Evolutionary conservation across 305 asterid species (phyloP), one percentile per base, ranked within the genome.

Genomic region (Solanum aculeatissimum): DNA sequence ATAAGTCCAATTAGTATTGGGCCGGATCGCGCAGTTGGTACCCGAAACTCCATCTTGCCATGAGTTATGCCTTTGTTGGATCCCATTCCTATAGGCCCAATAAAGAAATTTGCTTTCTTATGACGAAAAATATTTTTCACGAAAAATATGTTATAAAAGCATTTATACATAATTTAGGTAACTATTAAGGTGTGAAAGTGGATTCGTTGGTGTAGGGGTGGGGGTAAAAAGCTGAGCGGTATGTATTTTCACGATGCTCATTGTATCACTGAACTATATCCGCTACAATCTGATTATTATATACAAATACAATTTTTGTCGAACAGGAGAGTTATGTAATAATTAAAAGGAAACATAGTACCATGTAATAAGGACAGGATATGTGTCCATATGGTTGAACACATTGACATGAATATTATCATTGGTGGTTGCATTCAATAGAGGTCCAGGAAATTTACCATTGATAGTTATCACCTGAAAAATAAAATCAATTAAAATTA

Each of bases 11-110:
- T 93, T 91, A 11, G 38, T 87, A 27, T 91, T 90, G 1, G 96
- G 90, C 29, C 88, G 88, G 18, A 93, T 91, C 4, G 93, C 92
- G 27, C 96, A 93, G 62, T 93, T 93, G 0, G 97, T 93, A 9
- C 96, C 95, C 0, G 93, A 91, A 16, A 93, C 96, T 45, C 96
- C 96, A 10, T 92, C 96, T 87, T 92, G 94, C 97, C 97, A 93
- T 9, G 95, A 92, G 71, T 92, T 90, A 1, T 89, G 87, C 89
- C 97, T 88, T 74, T 92, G 97, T 66, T 93, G 91, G 82, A 93
- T 91, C 3, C 97, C 97, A 85, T 93, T 93, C 97, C 95, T 92
- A 80, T 18, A 3, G 13, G 57, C 42, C 72, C 84, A 62, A 9
- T 58, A 63, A 27, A 63, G n/a, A 63, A 27, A 62, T 1, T 6